Conservation (phyloP, 2,329 filamentous ascomycete species). For the Gnomoniopsis smithogilvyi region DNA sequence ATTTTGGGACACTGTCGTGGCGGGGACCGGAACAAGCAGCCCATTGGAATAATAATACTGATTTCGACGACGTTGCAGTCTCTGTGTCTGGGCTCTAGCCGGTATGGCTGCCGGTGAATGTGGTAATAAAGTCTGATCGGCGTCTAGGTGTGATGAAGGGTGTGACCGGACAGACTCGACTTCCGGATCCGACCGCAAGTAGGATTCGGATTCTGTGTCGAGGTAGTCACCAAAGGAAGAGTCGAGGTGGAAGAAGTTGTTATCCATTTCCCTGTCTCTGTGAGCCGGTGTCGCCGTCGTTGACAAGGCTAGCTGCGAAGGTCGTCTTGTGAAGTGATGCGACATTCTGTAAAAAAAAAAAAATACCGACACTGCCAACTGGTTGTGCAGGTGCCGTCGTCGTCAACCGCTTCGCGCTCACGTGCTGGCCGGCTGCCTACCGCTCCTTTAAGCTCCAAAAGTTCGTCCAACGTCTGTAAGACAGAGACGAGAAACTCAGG, state of each 20-base stretch:
- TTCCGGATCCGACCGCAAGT: conserved; percentile 2
- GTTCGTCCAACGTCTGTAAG: no score
- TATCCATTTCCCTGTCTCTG: conserved; percentile 1
- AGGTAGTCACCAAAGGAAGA: background rate
- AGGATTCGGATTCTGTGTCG: conserved; percentile 2
- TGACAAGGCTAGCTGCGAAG: background rate
- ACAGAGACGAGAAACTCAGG: background rate
- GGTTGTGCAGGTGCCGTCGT: background rate
- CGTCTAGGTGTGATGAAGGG: conserved; percentile 4
- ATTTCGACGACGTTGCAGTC: conserved; percentile 14
- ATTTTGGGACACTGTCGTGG: background rate
- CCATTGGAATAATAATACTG: conserved; percentile 13
- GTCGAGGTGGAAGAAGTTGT: conserved; percentile 8
- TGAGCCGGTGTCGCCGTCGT: background rate
- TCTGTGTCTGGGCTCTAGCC: conserved; percentile 9
- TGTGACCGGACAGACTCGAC: conserved; percentile 16
- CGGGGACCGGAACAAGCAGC: conserved; percentile 2
- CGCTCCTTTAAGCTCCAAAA: background rate
- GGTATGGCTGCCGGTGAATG: background rate
- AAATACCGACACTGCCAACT: background rate
- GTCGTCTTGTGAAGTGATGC: background rate
- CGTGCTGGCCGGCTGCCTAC: background rate
- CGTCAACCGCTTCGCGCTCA: background rate
- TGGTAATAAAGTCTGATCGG: conserved; percentile 6
- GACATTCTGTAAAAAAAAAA: background rate